Evolutionary conservation across 2,329 filamentous ascomycete genomes (phyloP), one percentile per base, ranked within the genome.

Genomic region (Botryotinia convoluta): DNA sequence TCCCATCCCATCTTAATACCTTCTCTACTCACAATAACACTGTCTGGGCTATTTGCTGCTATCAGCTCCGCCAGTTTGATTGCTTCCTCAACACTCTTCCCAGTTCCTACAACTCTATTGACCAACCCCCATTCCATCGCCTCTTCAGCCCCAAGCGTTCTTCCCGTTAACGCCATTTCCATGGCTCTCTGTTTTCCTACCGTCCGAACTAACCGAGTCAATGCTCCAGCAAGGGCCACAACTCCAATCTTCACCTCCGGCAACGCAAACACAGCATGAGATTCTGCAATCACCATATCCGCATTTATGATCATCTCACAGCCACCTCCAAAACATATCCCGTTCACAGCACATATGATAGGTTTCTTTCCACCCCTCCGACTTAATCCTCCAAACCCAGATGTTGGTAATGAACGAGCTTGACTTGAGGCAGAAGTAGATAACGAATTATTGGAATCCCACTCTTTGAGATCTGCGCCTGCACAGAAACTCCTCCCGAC

Each of bases 1-100:
- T 93, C 92, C 92, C 91, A 94, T 0, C 91, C 92, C 76, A 92
- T 82, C 81, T 91, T 88, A 69, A 96, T 79, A 0, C 92, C 93
- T 79, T 91, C 90, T 35, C 92, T 86, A 74, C 85, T 91, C n/a
- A 93, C 91, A 78, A 95, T 89, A 45, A 95, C 88, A 37, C 91
- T 86, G 82, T 96, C 93, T 3, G 93, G 93, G 77, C 90, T 93
- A 81, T 92, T 91, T 74, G 80, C 86, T 29, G 88, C 88, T 77
- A 95, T 87, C 79, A 85, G 83, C 59, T 80, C 82, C 22, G 92
- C 93, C 81, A 91, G 85, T 74, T 83, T 82, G 54, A 95, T 77
- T 44, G 92, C 91, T 78, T 86, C 87, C 16, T 83, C 82, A 7
- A 92, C 84, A 29, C 90, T 86, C 35, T 82, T 79, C 4, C 80